phyloP scores from a whole-genome alignment of 2,329 filamentous ascomycete genomes.

The Aschersonia sp. region DNA sequence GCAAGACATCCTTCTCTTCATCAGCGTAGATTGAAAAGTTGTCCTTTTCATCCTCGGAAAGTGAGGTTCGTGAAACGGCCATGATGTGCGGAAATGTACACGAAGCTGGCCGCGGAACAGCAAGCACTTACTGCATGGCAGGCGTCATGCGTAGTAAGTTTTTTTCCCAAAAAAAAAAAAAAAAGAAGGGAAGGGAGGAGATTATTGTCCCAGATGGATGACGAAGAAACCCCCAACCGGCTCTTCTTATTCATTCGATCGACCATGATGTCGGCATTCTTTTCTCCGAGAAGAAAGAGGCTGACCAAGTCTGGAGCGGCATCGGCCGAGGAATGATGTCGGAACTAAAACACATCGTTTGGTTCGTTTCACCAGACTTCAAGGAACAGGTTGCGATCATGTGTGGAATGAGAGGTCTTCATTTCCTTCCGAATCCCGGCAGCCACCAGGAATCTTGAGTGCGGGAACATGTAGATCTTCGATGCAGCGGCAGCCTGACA shows the following conservation, averaged over 20 bases:
- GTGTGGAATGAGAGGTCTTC: background rate
- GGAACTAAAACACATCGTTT: background rate
- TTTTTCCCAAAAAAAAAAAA: too few species aligned
- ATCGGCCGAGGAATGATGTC: background rate
- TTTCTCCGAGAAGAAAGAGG: background rate
- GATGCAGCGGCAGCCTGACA: background rate
- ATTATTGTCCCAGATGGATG: too few species aligned
- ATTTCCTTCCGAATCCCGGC: background rate
- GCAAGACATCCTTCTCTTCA: background rate
- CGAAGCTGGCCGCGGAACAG: too few species aligned
- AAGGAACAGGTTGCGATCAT: background rate
- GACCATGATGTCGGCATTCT: background rate
- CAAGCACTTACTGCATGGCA: background rate
- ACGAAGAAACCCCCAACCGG: background rate
- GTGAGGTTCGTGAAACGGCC: background rate
- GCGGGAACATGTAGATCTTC: background rate
- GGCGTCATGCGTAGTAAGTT: too few species aligned
- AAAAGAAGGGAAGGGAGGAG: too few species aligned
- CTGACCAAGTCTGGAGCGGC: background rate
- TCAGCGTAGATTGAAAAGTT: background rate
- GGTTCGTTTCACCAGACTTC: background rate
- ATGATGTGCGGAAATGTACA: background rate
- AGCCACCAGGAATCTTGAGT: background rate
- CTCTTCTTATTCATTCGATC: background rate
- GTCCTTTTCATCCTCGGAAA: conserved; percentile 1